Percentiles rank a stretch among this genome's conserved stretches.
These are phyloP conservation scores for Phylloporus sp. DNA, from an alignment of 768 basidiomycete species.

Conservation along the genomic window DNA sequence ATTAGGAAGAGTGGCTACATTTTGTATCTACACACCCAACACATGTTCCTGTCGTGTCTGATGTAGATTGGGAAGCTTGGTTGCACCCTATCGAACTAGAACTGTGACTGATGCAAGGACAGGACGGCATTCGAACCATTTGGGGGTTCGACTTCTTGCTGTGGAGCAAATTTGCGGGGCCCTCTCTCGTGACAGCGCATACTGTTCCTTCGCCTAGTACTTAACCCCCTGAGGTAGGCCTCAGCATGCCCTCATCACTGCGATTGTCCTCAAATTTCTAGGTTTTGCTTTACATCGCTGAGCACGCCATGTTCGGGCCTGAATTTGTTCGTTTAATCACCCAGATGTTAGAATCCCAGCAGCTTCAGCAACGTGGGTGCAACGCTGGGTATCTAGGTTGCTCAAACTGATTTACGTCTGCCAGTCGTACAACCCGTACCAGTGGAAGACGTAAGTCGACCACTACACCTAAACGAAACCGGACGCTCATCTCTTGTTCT, in stretches of 20 bases:
- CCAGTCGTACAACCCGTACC: neutral
- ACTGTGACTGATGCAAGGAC: neutral
- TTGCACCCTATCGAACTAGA: neutral
- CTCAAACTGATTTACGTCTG: neutral
- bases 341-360: neutral
- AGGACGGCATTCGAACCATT: neutral
- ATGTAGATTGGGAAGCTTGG: too few relatives aligned
- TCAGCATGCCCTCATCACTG: neutral
- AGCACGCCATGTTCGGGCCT: neutral
- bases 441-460: conserved; percentile 1
- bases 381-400: neutral
- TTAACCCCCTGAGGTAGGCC: too few relatives aligned
- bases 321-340: neutral
- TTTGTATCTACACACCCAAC: too few relatives aligned
- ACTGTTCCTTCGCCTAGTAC: too few relatives aligned
- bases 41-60: too few relatives aligned
- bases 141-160: too few relatives aligned
- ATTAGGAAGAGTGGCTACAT: too few relatives aligned
- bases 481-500: neutral
- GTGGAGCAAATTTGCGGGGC: too few relatives aligned
- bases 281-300: too few relatives aligned
- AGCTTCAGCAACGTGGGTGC: neutral
- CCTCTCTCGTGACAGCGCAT: too few relatives aligned
- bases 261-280: too few relatives aligned
- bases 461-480: neutral